Evolutionary conservation across 140 eudicot species (phyloP).

Genomic region (Ambrosia hybrid): DNA sequence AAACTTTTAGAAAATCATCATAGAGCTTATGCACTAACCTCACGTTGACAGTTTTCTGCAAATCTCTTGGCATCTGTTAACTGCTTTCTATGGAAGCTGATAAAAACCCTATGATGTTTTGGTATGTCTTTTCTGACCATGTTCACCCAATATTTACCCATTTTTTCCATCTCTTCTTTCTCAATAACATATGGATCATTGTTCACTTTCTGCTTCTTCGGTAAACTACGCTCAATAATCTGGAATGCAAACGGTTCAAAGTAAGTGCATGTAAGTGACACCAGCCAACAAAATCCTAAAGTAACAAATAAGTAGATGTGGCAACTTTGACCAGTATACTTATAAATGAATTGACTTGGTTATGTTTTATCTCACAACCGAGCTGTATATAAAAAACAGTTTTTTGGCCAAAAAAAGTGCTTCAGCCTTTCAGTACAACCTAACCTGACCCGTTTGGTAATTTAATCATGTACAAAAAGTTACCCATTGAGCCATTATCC

Average conservation of each 20-base stretch:
- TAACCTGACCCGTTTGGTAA: not conserved
- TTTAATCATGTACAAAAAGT: not conserved
- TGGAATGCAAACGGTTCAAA: conserved; percentile 42
- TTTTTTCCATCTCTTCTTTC: conserved; percentile 84
- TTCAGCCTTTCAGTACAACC: conserved; percentile 8
- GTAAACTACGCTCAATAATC: conserved; percentile 93
- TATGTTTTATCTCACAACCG: not conserved
- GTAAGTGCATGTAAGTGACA: conserved; percentile 17
- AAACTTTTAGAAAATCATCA: not conserved
- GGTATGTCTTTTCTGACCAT: conserved; percentile 89
- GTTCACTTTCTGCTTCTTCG: conserved; percentile 58
- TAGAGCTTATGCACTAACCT: conserved; percentile 42
- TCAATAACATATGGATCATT: conserved; percentile 79
- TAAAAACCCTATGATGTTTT: conserved; percentile 74
- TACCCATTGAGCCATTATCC: too few relatives aligned
- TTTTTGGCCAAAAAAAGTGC: not conserved
- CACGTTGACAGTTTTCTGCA: conserved; percentile 91
- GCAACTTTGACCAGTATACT: not conserved
- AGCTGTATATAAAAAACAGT: not conserved
- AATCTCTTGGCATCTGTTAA: conserved; percentile 83
- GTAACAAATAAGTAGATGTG: not conserved
- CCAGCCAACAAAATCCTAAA: conserved; percentile 11
- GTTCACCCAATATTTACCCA: conserved; percentile 79
- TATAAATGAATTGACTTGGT: not conserved
- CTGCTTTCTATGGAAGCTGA: conserved; percentile 75